Evolutionary conservation across 345 rosid genomes (phyloP), one percentile per base, ranked within the genome.

Genomic region (Bruguiera sexangula): DNA sequence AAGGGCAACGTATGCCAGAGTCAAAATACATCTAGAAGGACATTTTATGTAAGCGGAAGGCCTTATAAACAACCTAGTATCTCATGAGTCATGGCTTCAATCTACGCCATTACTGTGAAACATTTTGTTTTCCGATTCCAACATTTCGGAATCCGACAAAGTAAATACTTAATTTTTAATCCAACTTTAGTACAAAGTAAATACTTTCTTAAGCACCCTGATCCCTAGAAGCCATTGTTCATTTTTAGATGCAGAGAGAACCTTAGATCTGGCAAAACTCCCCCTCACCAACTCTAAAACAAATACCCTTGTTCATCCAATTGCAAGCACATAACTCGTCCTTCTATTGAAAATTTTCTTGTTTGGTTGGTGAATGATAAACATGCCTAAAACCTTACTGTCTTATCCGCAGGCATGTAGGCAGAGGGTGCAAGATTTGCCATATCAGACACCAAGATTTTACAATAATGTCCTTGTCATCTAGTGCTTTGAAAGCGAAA

Each of bases 381-480:
- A 77, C 70, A 75, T 78, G 73, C 30, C 61, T 26, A 19, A 53
- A 78, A 50, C 74, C 68, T 76, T 62, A 70, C 67, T 4, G 50
- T 43, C 50, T 43, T 43, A 43, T 43, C 19, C 18, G 50, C 50
- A 43, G 50, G 50, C 50, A 43, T 13, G 18, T 18, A 79, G 70
- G 36, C 26, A 65, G 54, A 22, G 5, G 19, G 66, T 50, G 27
- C 43, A 1, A 43, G 20, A n/a, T 22, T 51, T 58, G 6, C 43
- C 60, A 58, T 39, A 57, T 37, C 26, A 72, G 59, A 51, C 21
- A 27, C 29, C 31, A 50, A 73, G 26, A 58, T 46, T 29, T 6
- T 20, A 39, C 53, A 51, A 54, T 43, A 59, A 36, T 76, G 83
- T 69, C 72, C 9, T 53, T 71, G 53, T 71, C 82, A 75, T 62